Evolutionary conservation across 331 rosid species (phyloP), one percentile per base, ranked within the genome.

Genomic region (Spiraea crenata): DNA sequence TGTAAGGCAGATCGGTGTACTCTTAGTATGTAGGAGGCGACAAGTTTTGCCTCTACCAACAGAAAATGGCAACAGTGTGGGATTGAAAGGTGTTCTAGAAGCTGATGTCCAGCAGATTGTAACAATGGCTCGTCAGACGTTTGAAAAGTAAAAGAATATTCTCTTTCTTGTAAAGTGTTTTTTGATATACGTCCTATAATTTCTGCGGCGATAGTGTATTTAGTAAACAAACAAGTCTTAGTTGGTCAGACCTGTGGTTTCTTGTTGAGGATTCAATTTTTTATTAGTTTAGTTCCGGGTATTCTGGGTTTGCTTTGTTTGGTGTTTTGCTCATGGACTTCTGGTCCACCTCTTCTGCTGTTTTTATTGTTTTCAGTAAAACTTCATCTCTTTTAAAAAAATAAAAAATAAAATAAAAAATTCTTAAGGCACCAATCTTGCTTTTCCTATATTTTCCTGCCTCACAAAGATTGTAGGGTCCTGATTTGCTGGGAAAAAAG

Each of bases 41-140:
- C 85, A 74, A 83, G 58, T 59, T 56, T 40, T 13, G 41, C 82
- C 87, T 65, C 57, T 62, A 50, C 83, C 82, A 74, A 85, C 87
- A 47, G 88, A 81, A 79, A 90, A 90, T 76, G 97, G 92, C 69
- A 77, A 76, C 57, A 7, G 80, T 55, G 71, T 40, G 40, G 99
- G 97, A 68, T 83, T 93, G 85, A 78, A 84, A 46, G 69, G 84
- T 77, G 78, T 91, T 76, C 80, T 93, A 67, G 99, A 93, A 87
- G 99, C 91, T 44, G 97, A 93, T 85, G 83, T 82, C 49, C 85
- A 80, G 69, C 80, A 80, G 50, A 93, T 93, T 76, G 96, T 84
- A 50, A 81, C 86, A 25, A 83, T 91, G 85, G 95, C 90, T 77
- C 86, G 76, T 57, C 92, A 76, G 50, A 83, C 91, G 64, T 87